Evolutionary conservation across 805 yeast species (phyloP).

Genomic region (Ogataea saltuana): DNA sequence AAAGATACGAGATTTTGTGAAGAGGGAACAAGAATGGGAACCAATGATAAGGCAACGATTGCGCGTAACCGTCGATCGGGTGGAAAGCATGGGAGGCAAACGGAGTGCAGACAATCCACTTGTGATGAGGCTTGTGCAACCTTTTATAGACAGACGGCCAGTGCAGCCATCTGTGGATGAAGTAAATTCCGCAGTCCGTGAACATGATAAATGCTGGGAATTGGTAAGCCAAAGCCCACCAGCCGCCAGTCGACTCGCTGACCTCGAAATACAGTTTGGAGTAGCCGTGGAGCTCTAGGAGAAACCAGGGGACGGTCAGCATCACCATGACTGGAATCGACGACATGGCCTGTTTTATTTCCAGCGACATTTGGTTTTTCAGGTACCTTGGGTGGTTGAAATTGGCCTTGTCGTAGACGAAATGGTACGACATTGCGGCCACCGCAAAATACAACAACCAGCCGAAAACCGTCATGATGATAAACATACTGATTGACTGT

Average conservation of each 20-base stretch:
- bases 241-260: slow-evolving; percentile 64
- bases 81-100: slow-evolving; percentile 98
- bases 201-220: slow-evolving; percentile 81
- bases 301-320: slow-evolving; percentile 87
- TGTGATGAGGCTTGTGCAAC: slow-evolving; percentile 97
- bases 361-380: slow-evolving; percentile 88
- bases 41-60: slow-evolving; percentile 89
- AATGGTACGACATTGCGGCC: slow-evolving; percentile 74
- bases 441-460: slow-evolving; percentile 75
- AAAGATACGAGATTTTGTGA: slow-evolving; percentile 80
- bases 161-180: slow-evolving; percentile 90
- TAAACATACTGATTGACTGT: slow-evolving; percentile 64
- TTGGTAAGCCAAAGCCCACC: slow-evolving; percentile 64
- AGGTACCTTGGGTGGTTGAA: slow-evolving; percentile 95
- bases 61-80: slow-evolving; percentile 94
- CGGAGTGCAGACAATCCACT: slow-evolving; percentile 98
- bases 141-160: slow-evolving; percentile 86
- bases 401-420: slow-evolving; percentile 82
- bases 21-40: slow-evolving; percentile 92
- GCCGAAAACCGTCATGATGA: slow-evolving; percentile 79
- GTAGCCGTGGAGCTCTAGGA: slow-evolving; percentile 79
- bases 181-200: slow-evolving; percentile 91
- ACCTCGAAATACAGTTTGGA: slow-evolving; percentile 74
- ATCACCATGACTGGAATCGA: slow-evolving; percentile 90
- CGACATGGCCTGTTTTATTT: slow-evolving; percentile 71